These are phyloP conservation scores for Erysimum cheiranthoides DNA, from an alignment of 345 rosid species.

Conservation along the genomic window DNA sequence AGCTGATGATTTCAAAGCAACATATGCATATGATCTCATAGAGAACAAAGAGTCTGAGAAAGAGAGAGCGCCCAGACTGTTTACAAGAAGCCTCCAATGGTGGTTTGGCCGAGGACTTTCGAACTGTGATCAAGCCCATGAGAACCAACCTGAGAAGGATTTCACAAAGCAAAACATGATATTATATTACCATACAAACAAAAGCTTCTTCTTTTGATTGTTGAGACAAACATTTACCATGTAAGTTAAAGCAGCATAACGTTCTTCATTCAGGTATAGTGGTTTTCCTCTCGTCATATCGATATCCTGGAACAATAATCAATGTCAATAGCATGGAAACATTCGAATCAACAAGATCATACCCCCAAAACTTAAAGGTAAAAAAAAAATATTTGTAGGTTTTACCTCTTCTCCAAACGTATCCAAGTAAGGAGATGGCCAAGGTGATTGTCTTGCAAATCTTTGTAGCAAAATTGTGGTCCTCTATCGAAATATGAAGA, in stretches of 20 bases:
- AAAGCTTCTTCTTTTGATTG: background rate
- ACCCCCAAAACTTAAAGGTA: background rate
- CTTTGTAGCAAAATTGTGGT: slow-evolving; percentile 85
- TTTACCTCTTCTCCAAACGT: slow-evolving; percentile 94
- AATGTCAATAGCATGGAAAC: background rate
- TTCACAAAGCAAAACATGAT: slow-evolving; percentile 6
- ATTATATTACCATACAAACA: slow-evolving; percentile 22
- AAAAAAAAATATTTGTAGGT: background rate
- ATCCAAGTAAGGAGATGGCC: slow-evolving; percentile 97
- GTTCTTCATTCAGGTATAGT: slow-evolving; percentile 89
- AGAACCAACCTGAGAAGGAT: slow-evolving; percentile 78
- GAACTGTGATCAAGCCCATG: slow-evolving; percentile 89
- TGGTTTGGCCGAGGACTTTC: slow-evolving; percentile 80
- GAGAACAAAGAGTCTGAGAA: slow-evolving; percentile 8
- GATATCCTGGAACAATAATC: slow-evolving; percentile 59
- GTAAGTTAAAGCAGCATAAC: slow-evolving; percentile 83
- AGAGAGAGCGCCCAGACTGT: background rate
- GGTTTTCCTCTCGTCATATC: slow-evolving; percentile 86
- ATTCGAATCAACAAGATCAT: slow-evolving; percentile 1
- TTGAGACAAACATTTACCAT: slow-evolving; percentile 58
- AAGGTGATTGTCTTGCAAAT: slow-evolving; percentile 77
- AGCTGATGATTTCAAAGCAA: slow-evolving; percentile 15
- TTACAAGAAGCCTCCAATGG: slow-evolving; percentile 60
- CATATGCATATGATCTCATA: slow-evolving; percentile 22
- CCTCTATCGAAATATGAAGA: slow-evolving; percentile 52